Evolutionary conservation across 2,329 filamentous ascomycete species (phyloP).

Genomic region (Pseudogymnoascus sp.): DNA sequence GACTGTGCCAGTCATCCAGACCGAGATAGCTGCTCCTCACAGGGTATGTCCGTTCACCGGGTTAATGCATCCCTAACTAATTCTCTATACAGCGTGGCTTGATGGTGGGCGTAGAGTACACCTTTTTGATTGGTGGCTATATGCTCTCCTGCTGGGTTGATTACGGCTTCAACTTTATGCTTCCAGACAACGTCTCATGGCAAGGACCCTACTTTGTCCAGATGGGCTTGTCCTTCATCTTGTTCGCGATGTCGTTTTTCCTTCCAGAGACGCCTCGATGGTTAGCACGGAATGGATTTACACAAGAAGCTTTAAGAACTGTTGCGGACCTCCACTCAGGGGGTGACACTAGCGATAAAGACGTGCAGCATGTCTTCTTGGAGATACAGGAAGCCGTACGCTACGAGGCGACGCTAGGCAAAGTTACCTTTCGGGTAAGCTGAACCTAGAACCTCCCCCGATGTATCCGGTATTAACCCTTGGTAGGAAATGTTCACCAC

Average conservation of each 20-base stretch:
- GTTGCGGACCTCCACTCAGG: constrained; percentile 34
- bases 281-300: constrained; percentile 35
- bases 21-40: constrained; percentile 32
- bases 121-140: constrained; percentile 31
- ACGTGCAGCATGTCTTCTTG: constrained; percentile 31
- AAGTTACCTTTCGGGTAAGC: constrained; percentile 28
- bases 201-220: constrained; percentile 29
- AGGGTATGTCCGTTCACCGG: not conserved
- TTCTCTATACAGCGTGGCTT: constrained; percentile 24
- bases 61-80: not conserved
- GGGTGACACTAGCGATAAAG: constrained; percentile 29
- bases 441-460: not conserved
- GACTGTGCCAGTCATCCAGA: constrained; percentile 36
- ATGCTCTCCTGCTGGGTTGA: constrained; percentile 35
- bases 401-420: constrained; percentile 31
- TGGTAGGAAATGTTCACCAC: constrained; percentile 35
- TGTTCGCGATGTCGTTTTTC: constrained; percentile 32
- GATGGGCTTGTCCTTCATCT: constrained; percentile 28
- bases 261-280: constrained; percentile 35
- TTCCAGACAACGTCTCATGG: constrained; percentile 30
- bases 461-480: not conserved
- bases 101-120: constrained; percentile 35
- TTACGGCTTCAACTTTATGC: constrained; percentile 32
- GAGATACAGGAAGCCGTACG: constrained; percentile 34
- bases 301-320: constrained; percentile 33